These are phyloP conservation scores for Ramularia collo-cygni DNA, from an alignment of 2,329 filamentous ascomycete species.

Conservation along the genomic window DNA sequence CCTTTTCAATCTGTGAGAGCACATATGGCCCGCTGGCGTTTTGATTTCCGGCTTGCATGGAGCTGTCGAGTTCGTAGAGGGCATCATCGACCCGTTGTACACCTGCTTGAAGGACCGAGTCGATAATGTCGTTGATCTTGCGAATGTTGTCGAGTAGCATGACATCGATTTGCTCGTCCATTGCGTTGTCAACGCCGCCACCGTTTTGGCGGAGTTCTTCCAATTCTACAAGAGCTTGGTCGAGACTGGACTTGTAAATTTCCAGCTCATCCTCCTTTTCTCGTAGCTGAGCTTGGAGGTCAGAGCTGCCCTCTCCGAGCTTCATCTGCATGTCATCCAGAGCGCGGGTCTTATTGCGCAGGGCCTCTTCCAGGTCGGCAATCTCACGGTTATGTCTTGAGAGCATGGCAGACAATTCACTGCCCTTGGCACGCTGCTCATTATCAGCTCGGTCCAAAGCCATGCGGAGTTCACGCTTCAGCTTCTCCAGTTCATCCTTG, in stretches of 20 bases:
- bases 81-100: constrained; percentile 93
- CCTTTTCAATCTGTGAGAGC: constrained; percentile 94
- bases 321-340: constrained; percentile 77
- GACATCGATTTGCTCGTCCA: constrained; percentile 87
- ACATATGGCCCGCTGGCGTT: constrained; percentile 94
- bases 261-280: constrained; percentile 98
- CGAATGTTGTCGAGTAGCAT: constrained; percentile 78
- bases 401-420: constrained; percentile 88
- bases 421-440: constrained; percentile 85
- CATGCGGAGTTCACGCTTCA: constrained; percentile 87
- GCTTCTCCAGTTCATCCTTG: constrained; percentile 88
- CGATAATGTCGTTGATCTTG: constrained; percentile 96
- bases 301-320: constrained; percentile 71
- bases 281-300: constrained; percentile 75
- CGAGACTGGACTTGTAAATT: constrained; percentile 97
- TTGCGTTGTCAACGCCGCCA: constrained; percentile 63
- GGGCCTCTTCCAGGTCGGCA: constrained; percentile 87
- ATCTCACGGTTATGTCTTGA: constrained; percentile 96
- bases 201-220: constrained; percentile 67
- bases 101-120: constrained; percentile 88
- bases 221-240: constrained; percentile 86
- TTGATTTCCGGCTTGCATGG: constrained; percentile 98
- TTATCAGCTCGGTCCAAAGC: constrained; percentile 89
- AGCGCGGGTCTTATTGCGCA: constrained; percentile 77
- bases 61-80: constrained; percentile 92